Percentiles rank a stretch among this genome's conserved stretches.
These are phyloP conservation scores for Amylocarpus encephaloides DNA, from an alignment of 2,329 filamentous ascomycete genomes.

Conservation along the genomic window DNA sequence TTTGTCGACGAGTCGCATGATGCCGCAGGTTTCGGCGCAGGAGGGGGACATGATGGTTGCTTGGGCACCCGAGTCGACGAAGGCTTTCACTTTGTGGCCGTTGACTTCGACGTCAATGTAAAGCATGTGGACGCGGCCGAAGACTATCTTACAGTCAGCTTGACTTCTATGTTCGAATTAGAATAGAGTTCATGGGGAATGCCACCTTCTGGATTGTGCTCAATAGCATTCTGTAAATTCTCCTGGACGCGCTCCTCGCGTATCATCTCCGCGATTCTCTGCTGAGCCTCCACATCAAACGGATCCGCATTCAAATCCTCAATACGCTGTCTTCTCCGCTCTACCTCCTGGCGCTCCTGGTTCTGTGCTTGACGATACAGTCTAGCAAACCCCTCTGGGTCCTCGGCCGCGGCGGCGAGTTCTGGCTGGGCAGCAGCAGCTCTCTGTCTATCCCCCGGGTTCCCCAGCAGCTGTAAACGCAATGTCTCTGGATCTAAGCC, in stretches of 20 bases:
- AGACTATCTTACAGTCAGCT: slow-evolving; percentile 51
- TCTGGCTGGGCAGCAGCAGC: slow-evolving; percentile 68
- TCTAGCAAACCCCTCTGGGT: slow-evolving; percentile 69
- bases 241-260: slow-evolving; percentile 89
- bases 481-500: slow-evolving; percentile 70
- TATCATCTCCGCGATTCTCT: slow-evolving; percentile 94
- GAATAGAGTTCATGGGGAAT: slow-evolving; percentile 24
- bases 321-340: slow-evolving; percentile 76
- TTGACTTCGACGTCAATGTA: slow-evolving; percentile 97
- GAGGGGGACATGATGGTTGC: slow-evolving; percentile 97
- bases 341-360: slow-evolving; percentile 64
- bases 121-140: slow-evolving; percentile 90
- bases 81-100: slow-evolving; percentile 82
- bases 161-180: not conserved
- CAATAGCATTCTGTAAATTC: slow-evolving; percentile 93
- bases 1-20: slow-evolving; percentile 91
- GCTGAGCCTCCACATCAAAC: slow-evolving; percentile 87
- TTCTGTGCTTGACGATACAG: slow-evolving; percentile 62
- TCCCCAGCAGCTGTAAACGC: slow-evolving; percentile 74
- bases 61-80: slow-evolving; percentile 95
- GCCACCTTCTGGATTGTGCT: slow-evolving; percentile 94
- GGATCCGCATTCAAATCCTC: slow-evolving; percentile 85
- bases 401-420: slow-evolving; percentile 68
- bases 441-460: slow-evolving; percentile 65
- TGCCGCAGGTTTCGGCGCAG: slow-evolving; percentile 86